Conservation (phyloP, 2,329 filamentous ascomycete species). For the Beauveria bassiana region DNA sequence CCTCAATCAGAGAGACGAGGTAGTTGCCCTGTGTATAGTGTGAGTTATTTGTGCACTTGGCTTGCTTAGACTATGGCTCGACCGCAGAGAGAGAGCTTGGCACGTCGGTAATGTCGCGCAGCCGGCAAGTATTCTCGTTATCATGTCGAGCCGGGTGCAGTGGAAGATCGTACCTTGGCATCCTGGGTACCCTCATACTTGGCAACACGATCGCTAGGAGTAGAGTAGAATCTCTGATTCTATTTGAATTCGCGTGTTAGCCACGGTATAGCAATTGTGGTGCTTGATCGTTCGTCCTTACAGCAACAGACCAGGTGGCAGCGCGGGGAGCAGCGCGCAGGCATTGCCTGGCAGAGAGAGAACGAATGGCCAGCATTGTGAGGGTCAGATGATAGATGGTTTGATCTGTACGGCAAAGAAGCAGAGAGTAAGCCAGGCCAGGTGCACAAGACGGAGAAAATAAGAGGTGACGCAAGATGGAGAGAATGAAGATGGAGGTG, state of each 20-base stretch:
- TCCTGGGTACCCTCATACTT: slow-evolving; percentile 91
- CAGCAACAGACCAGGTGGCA: slow-evolving; percentile 31
- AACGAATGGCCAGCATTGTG: slow-evolving; percentile 78
- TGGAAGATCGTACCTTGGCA: slow-evolving; percentile 61
- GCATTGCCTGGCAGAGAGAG: slow-evolving; percentile 71
- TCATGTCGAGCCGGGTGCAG: background rate
- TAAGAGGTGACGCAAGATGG: slow-evolving; percentile 16
- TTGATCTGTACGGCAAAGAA: slow-evolving; percentile 9
- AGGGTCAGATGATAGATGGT: slow-evolving; percentile 15
- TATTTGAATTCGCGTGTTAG: slow-evolving; percentile 20
- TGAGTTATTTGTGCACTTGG: slow-evolving; percentile 15
- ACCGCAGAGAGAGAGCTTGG: background rate
- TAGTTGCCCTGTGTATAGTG: slow-evolving; percentile 67
- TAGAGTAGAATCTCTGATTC: slow-evolving; percentile 57
- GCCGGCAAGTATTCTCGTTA: background rate
- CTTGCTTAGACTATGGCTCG: background rate
- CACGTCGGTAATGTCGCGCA: background rate
- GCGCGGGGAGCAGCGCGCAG: slow-evolving; percentile 60
- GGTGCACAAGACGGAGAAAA: slow-evolving; percentile 16
- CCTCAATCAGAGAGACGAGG: slow-evolving; percentile 94
- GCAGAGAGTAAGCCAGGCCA: slow-evolving; percentile 16
- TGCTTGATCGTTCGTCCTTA: slow-evolving; percentile 16
- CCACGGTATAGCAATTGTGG: background rate
- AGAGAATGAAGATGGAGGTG: slow-evolving; percentile 13
- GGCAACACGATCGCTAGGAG: slow-evolving; percentile 64